These are phyloP conservation scores for Albifimbria verrucaria DNA, from an alignment of 2,329 filamentous ascomycete genomes.

Conservation along the genomic window DNA sequence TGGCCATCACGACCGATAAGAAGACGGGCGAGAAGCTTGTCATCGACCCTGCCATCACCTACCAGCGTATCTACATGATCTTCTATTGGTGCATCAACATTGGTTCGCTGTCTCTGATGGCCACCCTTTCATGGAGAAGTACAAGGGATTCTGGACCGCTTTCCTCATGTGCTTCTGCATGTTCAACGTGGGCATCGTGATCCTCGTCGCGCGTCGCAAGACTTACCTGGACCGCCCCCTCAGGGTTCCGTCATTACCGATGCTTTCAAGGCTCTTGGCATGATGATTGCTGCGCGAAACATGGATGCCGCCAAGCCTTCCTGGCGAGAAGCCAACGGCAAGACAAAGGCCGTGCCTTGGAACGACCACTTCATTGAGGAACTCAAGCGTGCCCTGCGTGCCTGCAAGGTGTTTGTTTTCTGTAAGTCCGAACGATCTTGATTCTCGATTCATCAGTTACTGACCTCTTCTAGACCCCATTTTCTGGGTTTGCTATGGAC, in stretches of 20 bases:
- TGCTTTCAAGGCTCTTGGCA: conserved; percentile 50
- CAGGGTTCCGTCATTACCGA: conserved; percentile 64
- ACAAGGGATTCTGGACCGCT: conserved; percentile 66
- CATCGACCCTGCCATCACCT: conserved; percentile 63
- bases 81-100: conserved; percentile 75
- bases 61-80: conserved; percentile 69
- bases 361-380: conserved; percentile 71
- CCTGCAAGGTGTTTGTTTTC: conserved; percentile 68
- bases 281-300: conserved; percentile 39
- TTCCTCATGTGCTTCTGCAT: conserved; percentile 56
- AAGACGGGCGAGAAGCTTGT: conserved; percentile 56
- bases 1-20: conserved; percentile 44
- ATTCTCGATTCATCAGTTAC: conserved; percentile 2
- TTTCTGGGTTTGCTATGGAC: conserved; percentile 67
- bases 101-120: conserved; percentile 65
- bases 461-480: conserved; percentile 43
- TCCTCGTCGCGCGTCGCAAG: conserved; percentile 46
- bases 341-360: conserved; percentile 48
- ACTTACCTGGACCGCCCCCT: conserved; percentile 50
- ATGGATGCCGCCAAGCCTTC: conserved; percentile 64
- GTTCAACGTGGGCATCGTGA: conserved; percentile 57
- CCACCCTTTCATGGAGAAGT: conserved; percentile 65
- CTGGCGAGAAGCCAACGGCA: conserved; percentile 53
- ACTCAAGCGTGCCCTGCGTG: conserved; percentile 62
- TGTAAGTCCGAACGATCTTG: conserved; percentile 24